Percentiles rank a stretch among this genome's conserved stretches.
These are phyloP conservation scores for Pleurotus cornucopiae DNA, from an alignment of 768 basidiomycete species.

Conservation along the genomic window DNA sequence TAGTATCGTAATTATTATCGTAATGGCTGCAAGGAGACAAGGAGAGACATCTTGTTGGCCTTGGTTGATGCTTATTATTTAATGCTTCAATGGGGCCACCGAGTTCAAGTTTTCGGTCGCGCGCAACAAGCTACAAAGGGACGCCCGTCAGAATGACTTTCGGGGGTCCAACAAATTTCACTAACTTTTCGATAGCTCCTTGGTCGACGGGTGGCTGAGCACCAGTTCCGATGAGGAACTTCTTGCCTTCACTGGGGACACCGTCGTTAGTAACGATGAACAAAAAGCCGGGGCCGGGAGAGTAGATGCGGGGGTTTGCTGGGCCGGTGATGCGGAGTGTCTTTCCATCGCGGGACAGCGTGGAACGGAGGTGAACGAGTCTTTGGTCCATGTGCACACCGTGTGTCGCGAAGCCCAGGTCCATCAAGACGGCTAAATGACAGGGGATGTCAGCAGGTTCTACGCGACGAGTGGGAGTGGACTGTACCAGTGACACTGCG, in stretches of 20 bases:
- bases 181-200: constrained; percentile 6
- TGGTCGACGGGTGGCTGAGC: constrained; percentile 27
- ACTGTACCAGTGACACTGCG: constrained; percentile 22
- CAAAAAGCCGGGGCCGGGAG: constrained; percentile 33
- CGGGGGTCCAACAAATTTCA: background rate
- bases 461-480: too few species aligned
- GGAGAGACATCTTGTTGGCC: too few species aligned
- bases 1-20: too few species aligned
- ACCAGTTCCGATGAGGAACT: constrained; percentile 34
- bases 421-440: constrained; percentile 31
- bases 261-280: constrained; percentile 32
- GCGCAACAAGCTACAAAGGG: too few species aligned
- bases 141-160: too few species aligned
- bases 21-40: too few species aligned
- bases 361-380: constrained; percentile 30
- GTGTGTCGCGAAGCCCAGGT: constrained; percentile 39
- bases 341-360: constrained; percentile 24
- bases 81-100: too few species aligned
- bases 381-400: constrained; percentile 36
- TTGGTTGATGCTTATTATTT: too few species aligned
- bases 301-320: constrained; percentile 31
- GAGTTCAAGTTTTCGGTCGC: too few species aligned
- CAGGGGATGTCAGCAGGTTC: background rate
- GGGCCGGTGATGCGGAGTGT: constrained; percentile 29
- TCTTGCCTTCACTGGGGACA: constrained; percentile 24